A percentile compares a stretch with the other conserved stretches of the same genome.
These are phyloP conservation scores for Papilionanthe hybrid DNA, from an alignment of 116 monocot genomes.

Conservation along the genomic window DNA sequence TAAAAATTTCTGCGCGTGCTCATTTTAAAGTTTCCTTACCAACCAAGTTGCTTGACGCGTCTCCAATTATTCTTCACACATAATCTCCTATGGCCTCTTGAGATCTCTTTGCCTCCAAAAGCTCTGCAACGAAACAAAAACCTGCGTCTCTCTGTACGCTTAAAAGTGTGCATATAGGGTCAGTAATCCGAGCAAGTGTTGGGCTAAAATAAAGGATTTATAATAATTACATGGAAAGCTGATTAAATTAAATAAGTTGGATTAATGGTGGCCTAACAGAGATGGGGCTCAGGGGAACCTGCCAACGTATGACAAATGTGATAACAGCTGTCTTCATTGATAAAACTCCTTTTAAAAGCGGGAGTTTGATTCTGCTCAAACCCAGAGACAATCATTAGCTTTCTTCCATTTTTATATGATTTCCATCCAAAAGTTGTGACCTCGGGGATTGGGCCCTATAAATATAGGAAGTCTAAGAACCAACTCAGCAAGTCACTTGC, in stretches of 20 bases:
- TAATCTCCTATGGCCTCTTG: too few relatives aligned
- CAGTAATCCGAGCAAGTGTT: too few relatives aligned
- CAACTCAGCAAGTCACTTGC: not conserved
- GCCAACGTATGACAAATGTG: not conserved
- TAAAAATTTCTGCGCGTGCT: too few relatives aligned
- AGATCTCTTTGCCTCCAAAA: too few relatives aligned
- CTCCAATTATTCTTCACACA: too few relatives aligned
- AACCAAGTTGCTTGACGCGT: too few relatives aligned
- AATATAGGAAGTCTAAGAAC: constrained; percentile 2
- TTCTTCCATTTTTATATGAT: constrained; percentile 14
- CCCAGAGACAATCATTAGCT: constrained; percentile 18
- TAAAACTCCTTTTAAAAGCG: not conserved
- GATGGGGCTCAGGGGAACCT: not conserved
- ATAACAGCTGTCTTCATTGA: constrained; percentile 6
- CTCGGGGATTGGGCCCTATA: constrained; percentile 11
- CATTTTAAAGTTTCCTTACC: too few relatives aligned
- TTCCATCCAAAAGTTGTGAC: constrained; percentile 22
- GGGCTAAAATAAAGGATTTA: too few relatives aligned
- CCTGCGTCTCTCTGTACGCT: too few relatives aligned
- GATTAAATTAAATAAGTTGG: not conserved
- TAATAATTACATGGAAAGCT: too few relatives aligned
- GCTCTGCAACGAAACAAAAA: too few relatives aligned
- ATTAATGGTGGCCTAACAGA: not conserved
- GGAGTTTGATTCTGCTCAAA: constrained; percentile 9
- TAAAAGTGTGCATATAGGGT: too few relatives aligned